Base-by-base conservation (phyloP, 257 asterid species). In the Solanum chiquidenum region DNA sequence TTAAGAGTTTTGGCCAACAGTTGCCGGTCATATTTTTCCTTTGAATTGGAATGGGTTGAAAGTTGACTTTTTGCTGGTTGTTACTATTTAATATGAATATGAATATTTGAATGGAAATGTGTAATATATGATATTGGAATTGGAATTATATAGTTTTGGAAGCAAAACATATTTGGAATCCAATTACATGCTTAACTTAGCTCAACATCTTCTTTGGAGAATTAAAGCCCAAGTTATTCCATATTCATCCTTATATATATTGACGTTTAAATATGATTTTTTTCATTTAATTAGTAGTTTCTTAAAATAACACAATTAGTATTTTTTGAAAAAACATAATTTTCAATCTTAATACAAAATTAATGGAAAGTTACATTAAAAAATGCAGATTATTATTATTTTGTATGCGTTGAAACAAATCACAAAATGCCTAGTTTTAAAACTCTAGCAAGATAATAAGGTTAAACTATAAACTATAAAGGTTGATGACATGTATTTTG, bases 1-100 rank as follows among this genome's bases (percentile, higher is more conserved):
- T 69, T 1, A 91, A 84, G 85, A 94, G 90, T 87, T 89, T 91
- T 11, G 94, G 87, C 86, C 88, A 90, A 89, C 88, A 88, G 86
- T 77, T 69, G 79, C 90, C 86, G 86, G 90, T 79, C 97, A 93
- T 94, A 83, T 60, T 84, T 60, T 72, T 29, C n/a, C 27, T 71
- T 68, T 71, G 75, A 14, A 76, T 7, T 33, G 37, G 52, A 44
- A 44, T 44, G 52, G 52, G 16, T 44, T 44, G 52, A 44, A 12
- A 44, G 55, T 44, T 44, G 72, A 62, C 49, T 35, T 34, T 73
- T 20, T 2, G 29, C 8, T 9, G 14, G 12, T 31, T 29, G 7
- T 2, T 20, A 29, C 35, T 37, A 21, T 58, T 18, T 71, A 33
- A 35, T 74, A 10, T 37, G 18, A 33, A 35, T 74, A 9, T 35